Evolutionary conservation across 805 yeast genomes (phyloP), one percentile per base, ranked within the genome.

Genomic region (Starmerella sp.): DNA sequence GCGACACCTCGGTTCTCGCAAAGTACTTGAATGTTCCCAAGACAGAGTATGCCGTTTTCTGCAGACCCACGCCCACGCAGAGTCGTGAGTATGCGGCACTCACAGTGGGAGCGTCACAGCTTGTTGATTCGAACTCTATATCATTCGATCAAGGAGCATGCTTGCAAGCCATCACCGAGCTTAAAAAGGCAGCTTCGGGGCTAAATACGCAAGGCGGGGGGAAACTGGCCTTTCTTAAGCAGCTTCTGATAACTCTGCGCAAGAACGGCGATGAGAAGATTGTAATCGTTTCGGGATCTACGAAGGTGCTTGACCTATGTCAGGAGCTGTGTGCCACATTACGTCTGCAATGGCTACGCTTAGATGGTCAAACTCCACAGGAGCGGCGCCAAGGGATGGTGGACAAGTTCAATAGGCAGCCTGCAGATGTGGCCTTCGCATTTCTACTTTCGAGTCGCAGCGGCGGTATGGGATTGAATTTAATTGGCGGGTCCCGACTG

Each of bases 391-490:
- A 81, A 55, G 67, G 74, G 4, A 70, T 86, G 15, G 95, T 93
- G 0, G 76, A 76, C 14, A 70, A 76, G 11, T 91, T 91, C 69
- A 90, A 90, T 65, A 75, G 67, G 22, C 56, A 75, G 0, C 65
- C 73, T 2, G 61, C 62, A 8, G 67, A 66, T 36, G 57, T 62
- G 14, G 67, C 73, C 4, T 80, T 84, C 64, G 83, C 83, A 0
- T 88, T 93, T 61, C 69, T 93, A 11, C 69, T 93, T 11, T 86
- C 96, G 4, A 84, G 96, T 0, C 87, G 89, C 67, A 82, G 95
- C 4, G 98, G 98, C 4, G 98, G 98, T 0, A 82, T 85, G 57
- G 98, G 98, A 0, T 73, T 93, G 43, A 93, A 93, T 64, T 72
- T 93, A 36, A 77, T 86, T 36, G 98, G 97, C 0, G 98, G 95